Evolutionary conservation across 2,329 filamentous ascomycete species (phyloP), one percentile per base, ranked within the genome.

Genomic region (Davidsoniella neocaledoniae): DNA sequence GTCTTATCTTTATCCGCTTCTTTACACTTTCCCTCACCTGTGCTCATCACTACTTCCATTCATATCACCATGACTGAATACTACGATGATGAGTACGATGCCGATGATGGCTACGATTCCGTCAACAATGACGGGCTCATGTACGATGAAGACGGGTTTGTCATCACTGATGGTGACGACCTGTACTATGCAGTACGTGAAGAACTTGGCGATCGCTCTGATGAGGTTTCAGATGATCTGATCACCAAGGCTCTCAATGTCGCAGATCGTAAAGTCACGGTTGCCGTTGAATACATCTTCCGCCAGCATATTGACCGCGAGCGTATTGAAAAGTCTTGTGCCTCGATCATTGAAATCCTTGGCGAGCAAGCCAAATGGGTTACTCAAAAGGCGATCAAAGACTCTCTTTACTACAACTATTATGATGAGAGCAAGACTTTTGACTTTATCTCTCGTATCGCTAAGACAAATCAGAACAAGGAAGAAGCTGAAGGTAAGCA

Each of bases 341-440:
- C n/a, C 2, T 25, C 12, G n/a, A 48, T 53, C 23, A 26, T 53
- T 16, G 19, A 43, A 12, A 26, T 88, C 21, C 77, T 74, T 12
- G 60, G 65, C 8, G 66, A 71, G 51, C 44, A 53, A 26, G 66
- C 69, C 43, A 65, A 67, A 50, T 73, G 71, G 52, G 68, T 76
- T 57, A 70, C 67, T 47, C 64, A 56, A 38, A 62, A 56, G 36
- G 79, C 90, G 58, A 85, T 93, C 55, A 77, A 90, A 60, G 86
- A 94, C 54, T 74, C 86, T 0, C 64, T 94, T 14, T 94, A 85
- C 83, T 76, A 94, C 64, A 93, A 91, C 64, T 94, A 86, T 63
- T 94, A 86, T 61, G 85, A 94, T 58, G 71, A 91, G 36, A 79
- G 76, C 50, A 91, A 91, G 65, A 76, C 83, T 0, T 79, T 87